Percentiles rank a stretch among this genome's conserved stretches.
Conservation (phyloP, 2,329 filamentous ascomycete species). For the Hymenoscyphus fraxineus region DNA sequence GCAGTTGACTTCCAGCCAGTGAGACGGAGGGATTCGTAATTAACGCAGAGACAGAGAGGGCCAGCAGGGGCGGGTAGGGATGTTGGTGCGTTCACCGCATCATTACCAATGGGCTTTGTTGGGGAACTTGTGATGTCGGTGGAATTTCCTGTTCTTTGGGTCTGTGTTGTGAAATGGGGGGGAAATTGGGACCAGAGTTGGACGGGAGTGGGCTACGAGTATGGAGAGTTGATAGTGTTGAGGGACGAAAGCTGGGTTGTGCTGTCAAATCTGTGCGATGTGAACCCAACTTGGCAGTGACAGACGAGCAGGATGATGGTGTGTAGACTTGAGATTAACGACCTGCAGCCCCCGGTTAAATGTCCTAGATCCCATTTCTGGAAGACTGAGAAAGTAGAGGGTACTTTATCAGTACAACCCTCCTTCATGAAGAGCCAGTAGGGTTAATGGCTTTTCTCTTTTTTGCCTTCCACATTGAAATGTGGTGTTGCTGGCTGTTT, state of each 20-base stretch:
- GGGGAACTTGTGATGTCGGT: neutral
- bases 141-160: neutral
- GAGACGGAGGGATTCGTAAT: too few species aligned
- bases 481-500: neutral
- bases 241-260: neutral
- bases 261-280: neutral
- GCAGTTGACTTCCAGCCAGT: too few species aligned
- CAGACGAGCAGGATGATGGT: neutral
- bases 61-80: too few species aligned
- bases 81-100: too few species aligned
- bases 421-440: neutral
- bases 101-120: neutral
- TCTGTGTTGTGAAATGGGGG: neutral
- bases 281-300: neutral
- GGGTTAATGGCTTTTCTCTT: neutral
- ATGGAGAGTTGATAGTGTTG: neutral
- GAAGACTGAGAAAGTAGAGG: neutral
- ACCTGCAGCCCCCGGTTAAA: neutral
- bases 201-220: neutral
- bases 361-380: neutral
- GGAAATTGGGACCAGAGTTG: neutral
- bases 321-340: neutral
- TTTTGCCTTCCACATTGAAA: neutral
- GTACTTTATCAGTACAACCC: neutral
- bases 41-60: too few species aligned